Percentiles rank a stretch among this genome's conserved stretches.
Evolutionary conservation across 495 filamentous ascomycete species (phyloP).

Genomic region (Trypethelium eluteriae): DNA sequence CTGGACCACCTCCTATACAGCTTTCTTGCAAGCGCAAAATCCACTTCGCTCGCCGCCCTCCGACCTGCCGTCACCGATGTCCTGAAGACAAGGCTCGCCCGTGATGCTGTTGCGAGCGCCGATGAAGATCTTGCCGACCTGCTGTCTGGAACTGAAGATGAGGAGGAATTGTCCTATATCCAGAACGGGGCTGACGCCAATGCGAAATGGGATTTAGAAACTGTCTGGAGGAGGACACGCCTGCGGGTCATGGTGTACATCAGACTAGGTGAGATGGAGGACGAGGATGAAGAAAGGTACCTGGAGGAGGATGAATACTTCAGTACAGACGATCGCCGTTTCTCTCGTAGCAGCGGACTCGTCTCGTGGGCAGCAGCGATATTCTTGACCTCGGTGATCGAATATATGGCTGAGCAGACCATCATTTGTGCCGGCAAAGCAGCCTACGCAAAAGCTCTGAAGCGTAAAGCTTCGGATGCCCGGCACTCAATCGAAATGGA

Average conservation of each 20-base stretch:
- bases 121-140: conserved; percentile 89
- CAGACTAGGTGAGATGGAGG: conserved; percentile 91
- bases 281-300: conserved; percentile 87
- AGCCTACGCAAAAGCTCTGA: conserved; percentile 62
- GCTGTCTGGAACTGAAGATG: conserved; percentile 64
- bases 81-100: conserved; percentile 78
- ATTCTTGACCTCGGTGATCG: conserved; percentile 88
- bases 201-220: conserved; percentile 72
- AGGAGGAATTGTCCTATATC: conserved; percentile 55
- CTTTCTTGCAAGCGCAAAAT: conserved; percentile 70
- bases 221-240: conserved; percentile 84
- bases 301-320: conserved; percentile 64
- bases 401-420: conserved; percentile 88
- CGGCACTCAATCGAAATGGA: conserved; percentile 33
- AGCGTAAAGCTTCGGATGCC: conserved; percentile 25
- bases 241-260: conserved; percentile 97
- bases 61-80: conserved; percentile 81
- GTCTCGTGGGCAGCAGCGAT: conserved; percentile 91
- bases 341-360: conserved; percentile 48
- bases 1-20: conserved; percentile 89
- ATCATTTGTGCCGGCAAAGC: conserved; percentile 83
- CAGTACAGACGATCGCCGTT: conserved; percentile 46
- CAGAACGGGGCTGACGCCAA: conserved; percentile 45
- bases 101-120: conserved; percentile 76
- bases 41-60: conserved; percentile 69